Conservation (phyloP, 1,139 yeast genomes). For the Blastobotrys apis region DNA sequence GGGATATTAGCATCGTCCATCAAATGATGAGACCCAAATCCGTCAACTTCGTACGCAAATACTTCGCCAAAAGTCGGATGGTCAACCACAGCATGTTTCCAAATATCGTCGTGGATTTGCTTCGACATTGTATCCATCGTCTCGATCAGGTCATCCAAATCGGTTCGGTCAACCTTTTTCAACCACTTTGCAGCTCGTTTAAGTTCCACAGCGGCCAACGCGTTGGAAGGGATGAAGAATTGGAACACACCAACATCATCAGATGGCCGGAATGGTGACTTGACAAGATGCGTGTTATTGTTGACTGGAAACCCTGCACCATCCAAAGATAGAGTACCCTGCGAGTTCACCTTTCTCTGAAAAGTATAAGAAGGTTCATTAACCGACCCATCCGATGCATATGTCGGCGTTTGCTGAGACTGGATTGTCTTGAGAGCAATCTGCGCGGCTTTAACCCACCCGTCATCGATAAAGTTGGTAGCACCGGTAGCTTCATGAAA, state of each 20-base stretch:
- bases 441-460: constrained; percentile 61
- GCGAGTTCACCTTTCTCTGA: constrained; percentile 69
- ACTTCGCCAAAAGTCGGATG: constrained; percentile 73
- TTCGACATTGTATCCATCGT: constrained; percentile 39
- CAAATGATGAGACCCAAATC: constrained; percentile 64
- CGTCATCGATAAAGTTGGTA: constrained; percentile 45
- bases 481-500: constrained; percentile 55
- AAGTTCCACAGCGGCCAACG: constrained; percentile 67
- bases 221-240: constrained; percentile 82
- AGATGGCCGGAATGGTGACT: constrained; percentile 89
- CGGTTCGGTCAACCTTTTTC: constrained; percentile 21
- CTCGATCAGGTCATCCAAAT: constrained; percentile 23
- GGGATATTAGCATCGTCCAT: constrained; percentile 94
- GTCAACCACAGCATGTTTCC: constrained; percentile 55
- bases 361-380: constrained; percentile 48
- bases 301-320: constrained; percentile 86
- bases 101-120: constrained; percentile 52
- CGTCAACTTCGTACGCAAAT: constrained; percentile 86
- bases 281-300: constrained; percentile 60
- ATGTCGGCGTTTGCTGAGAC: constrained; percentile 64
- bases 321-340: constrained; percentile 72
- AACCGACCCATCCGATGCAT: constrained; percentile 47
- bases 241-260: constrained; percentile 84
- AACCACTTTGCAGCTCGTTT: constrained; percentile 31
- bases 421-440: constrained; percentile 50